A percentile compares a stretch with the other conserved stretches of the same genome.
phyloP scores from a whole-genome alignment of 352 stramenopile genomes.

The Phytophthora ramorum region DNA sequence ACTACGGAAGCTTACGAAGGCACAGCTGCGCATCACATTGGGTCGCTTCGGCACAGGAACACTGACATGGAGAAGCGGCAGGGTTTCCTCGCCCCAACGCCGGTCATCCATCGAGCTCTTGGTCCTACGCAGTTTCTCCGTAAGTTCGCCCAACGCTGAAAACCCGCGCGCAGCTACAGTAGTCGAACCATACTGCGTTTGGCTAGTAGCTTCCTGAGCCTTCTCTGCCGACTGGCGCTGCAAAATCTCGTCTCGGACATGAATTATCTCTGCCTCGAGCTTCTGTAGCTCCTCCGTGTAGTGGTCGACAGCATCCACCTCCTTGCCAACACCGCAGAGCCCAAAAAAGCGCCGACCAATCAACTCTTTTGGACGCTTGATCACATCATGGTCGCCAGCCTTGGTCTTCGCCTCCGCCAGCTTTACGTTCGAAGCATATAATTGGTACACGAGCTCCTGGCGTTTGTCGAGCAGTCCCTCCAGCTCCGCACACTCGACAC shows the following conservation, averaged over 20 bases:
- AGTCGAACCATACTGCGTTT: slow-evolving; percentile 30
- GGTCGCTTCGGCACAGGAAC: slow-evolving; percentile 41
- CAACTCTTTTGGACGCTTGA: slow-evolving; percentile 42
- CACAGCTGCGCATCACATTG: slow-evolving; percentile 72
- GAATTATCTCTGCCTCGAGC: slow-evolving; percentile 58
- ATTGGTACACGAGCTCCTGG: slow-evolving; percentile 50
- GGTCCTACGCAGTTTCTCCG: slow-evolving; percentile 39
- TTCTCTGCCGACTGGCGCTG: slow-evolving; percentile 53
- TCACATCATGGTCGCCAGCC: slow-evolving; percentile 30
- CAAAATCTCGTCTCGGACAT: slow-evolving; percentile 56
- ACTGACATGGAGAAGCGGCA: slow-evolving; percentile 37
- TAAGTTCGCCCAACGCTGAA: slow-evolving; percentile 30
- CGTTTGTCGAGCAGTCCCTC: slow-evolving; percentile 67
- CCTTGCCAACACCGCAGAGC: slow-evolving; percentile 48
- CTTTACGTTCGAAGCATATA: slow-evolving; percentile 60
- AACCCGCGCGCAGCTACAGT: slow-evolving; percentile 19
- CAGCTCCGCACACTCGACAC: slow-evolving; percentile 66
- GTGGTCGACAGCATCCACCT: slow-evolving; percentile 71
- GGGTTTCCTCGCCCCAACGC: slow-evolving; percentile 35
- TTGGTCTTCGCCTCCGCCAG: slow-evolving; percentile 45
- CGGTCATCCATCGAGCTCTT: slow-evolving; percentile 38
- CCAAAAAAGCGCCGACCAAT: slow-evolving; percentile 53
- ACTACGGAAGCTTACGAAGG: slow-evolving; percentile 77
- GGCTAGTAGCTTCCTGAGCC: slow-evolving; percentile 32
- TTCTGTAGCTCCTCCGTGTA: slow-evolving; percentile 57